Conservation (phyloP, 2,329 filamentous ascomycete species). For the Lasiodiplodia citricola region DNA sequence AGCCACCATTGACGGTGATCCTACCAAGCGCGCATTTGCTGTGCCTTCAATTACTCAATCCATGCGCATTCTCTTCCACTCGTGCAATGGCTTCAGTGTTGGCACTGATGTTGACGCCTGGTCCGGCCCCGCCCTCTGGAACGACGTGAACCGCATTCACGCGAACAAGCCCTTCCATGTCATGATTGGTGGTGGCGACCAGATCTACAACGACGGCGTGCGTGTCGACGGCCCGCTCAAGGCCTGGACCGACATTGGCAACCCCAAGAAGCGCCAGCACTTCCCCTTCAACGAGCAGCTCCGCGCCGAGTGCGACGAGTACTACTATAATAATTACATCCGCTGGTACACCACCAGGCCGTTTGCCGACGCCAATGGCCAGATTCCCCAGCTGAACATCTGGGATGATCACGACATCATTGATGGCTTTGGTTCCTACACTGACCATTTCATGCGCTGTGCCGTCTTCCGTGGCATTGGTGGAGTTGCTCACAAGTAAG, state of each 20-base stretch:
- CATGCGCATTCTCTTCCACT: slow-evolving; percentile 73
- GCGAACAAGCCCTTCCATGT: slow-evolving; percentile 66
- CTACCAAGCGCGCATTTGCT: slow-evolving; percentile 55
- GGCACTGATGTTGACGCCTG: slow-evolving; percentile 68
- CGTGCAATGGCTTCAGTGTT: slow-evolving; percentile 71
- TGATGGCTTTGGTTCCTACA: slow-evolving; percentile 70
- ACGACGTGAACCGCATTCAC: slow-evolving; percentile 67
- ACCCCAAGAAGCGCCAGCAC: slow-evolving; percentile 64
- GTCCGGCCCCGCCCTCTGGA: slow-evolving; percentile 67
- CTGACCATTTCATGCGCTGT: slow-evolving; percentile 70
- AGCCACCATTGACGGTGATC: slow-evolving; percentile 34
- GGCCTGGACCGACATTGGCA: slow-evolving; percentile 65
- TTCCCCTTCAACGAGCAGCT: slow-evolving; percentile 70
- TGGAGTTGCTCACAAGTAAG: slow-evolving; percentile 56
- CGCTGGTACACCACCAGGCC: slow-evolving; percentile 72
- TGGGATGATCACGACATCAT: slow-evolving; percentile 73
- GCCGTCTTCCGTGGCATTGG: slow-evolving; percentile 70
- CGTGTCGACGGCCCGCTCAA: slow-evolving; percentile 81
- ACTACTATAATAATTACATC: slow-evolving; percentile 67
- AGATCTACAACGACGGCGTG: slow-evolving; percentile 79
- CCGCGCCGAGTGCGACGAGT: slow-evolving; percentile 64
- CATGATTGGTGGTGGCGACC: slow-evolving; percentile 90
- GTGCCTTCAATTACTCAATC: slow-evolving; percentile 66
- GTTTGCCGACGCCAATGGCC: slow-evolving; percentile 64
- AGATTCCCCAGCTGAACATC: slow-evolving; percentile 68